A percentile compares a stretch with the other conserved stretches of the same genome.
These are phyloP conservation scores for Emmonsia crescens DNA, from an alignment of 2,329 filamentous ascomycete species.

Conservation along the genomic window DNA sequence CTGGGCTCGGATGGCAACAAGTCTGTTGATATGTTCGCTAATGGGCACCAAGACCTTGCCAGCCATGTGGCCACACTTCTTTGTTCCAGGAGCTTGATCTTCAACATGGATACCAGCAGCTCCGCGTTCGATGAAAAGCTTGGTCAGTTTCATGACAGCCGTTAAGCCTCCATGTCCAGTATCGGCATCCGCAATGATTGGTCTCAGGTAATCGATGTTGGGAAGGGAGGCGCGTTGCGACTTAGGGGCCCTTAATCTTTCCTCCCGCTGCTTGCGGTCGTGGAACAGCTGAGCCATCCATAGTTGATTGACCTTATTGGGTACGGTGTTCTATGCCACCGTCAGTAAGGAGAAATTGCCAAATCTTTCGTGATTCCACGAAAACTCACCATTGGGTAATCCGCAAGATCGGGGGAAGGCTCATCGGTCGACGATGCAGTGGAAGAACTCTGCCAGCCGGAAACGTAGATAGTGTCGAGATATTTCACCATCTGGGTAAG, in stretches of 20 bases:
- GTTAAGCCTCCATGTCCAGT: slow-evolving; percentile 95
- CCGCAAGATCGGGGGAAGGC: slow-evolving; percentile 92
- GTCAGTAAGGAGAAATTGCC: slow-evolving; percentile 10
- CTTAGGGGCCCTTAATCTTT: slow-evolving; percentile 69
- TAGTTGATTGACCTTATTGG: slow-evolving; percentile 94
- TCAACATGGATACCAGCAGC: slow-evolving; percentile 98
- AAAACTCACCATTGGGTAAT: slow-evolving; percentile 73
- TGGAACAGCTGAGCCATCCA: slow-evolving; percentile 99
- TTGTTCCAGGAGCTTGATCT: slow-evolving; percentile 94
- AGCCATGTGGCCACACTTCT: slow-evolving; percentile 99
- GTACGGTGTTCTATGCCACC: slow-evolving; percentile 68
- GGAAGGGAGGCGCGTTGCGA: slow-evolving; percentile 59
- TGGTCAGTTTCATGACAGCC: slow-evolving; percentile 99
- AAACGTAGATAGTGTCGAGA: slow-evolving; percentile 96
- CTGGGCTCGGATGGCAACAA: slow-evolving; percentile 93
- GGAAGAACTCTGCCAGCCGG: slow-evolving; percentile 96
- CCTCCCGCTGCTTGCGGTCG: slow-evolving; percentile 96
- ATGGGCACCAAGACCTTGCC: slow-evolving; percentile 96
- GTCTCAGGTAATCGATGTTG: slow-evolving; percentile 87
- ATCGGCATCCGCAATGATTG: slow-evolving; percentile 93
- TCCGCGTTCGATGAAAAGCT: slow-evolving; percentile 92
- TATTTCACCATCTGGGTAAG: slow-evolving; percentile 99
- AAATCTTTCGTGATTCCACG: background rate
- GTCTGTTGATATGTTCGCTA: slow-evolving; percentile 93
- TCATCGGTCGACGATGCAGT: slow-evolving; percentile 92